These are phyloP conservation scores for Acorus calamus DNA, from an alignment of 106 monocot species.

Conservation along the genomic window DNA sequence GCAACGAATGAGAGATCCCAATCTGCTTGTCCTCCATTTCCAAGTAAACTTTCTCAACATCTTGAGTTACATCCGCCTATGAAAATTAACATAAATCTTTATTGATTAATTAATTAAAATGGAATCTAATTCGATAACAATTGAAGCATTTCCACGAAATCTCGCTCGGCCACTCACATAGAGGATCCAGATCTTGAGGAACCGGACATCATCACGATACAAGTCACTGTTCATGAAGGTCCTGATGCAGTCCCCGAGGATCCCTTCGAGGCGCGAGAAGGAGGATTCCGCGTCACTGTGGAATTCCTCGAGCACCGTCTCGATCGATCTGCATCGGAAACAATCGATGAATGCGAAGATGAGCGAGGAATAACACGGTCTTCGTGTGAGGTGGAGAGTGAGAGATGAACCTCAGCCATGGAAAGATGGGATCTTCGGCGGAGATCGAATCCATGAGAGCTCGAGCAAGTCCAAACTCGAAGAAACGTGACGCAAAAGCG, in stretches of 20 bases:
- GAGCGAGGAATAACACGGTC: background rate
- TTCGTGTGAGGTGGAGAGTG: background rate
- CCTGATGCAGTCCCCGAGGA: slow-evolving; percentile 47
- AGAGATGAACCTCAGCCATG: slow-evolving; percentile 23
- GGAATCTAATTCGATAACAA: background rate
- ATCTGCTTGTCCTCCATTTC: slow-evolving; percentile 55
- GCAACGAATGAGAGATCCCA: slow-evolving; percentile 37
- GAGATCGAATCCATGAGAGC: too few relatives aligned
- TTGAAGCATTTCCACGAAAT: background rate
- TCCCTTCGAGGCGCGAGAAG: slow-evolving; percentile 9
- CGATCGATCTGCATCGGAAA: slow-evolving; percentile 32
- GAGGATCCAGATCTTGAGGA: slow-evolving; percentile 65
- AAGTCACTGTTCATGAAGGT: slow-evolving; percentile 29
- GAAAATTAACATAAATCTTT: slow-evolving; percentile 2
- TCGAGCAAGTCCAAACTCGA: too few relatives aligned
- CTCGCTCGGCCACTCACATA: slow-evolving; percentile 32
- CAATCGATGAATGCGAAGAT: background rate
- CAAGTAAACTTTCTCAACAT: slow-evolving; percentile 45
- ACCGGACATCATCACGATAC: slow-evolving; percentile 48
- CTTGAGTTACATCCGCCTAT: slow-evolving; percentile 58
- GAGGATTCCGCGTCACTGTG: background rate
- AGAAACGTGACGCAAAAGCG: too few relatives aligned
- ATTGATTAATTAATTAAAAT: background rate
- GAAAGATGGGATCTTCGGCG: slow-evolving; percentile 36
- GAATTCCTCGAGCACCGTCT: slow-evolving; percentile 27